Conservation (phyloP, 2,329 filamentous ascomycete genomes). For the Nannizzia gypsea region DNA sequence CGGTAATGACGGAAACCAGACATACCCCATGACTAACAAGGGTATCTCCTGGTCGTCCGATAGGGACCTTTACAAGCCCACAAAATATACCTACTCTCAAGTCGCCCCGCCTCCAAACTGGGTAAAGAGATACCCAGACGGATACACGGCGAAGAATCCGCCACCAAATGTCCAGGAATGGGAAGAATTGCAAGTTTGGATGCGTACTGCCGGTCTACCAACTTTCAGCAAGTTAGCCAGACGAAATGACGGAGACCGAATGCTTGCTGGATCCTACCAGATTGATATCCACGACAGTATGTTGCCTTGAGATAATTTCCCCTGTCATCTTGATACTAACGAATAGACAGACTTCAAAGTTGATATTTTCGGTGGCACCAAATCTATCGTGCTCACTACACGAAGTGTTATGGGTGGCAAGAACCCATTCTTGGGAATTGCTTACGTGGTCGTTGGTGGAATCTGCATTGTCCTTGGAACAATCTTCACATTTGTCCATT, state of each 20-base stretch:
- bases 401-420: constrained; percentile 86
- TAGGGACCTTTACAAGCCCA: constrained; percentile 61
- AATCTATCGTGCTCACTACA: constrained; percentile 80
- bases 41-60: constrained; percentile 84
- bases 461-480: constrained; percentile 81
- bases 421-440: constrained; percentile 92
- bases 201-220: constrained; percentile 89
- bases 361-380: constrained; percentile 67
- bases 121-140: constrained; percentile 55
- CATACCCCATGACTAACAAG: constrained; percentile 64
- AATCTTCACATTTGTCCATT: constrained; percentile 78
- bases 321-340: background rate
- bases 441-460: constrained; percentile 86
- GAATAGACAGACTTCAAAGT: constrained; percentile 61
- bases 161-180: constrained; percentile 63
- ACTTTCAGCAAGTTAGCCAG: constrained; percentile 88
- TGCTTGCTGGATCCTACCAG: constrained; percentile 62
- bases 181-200: constrained; percentile 94
- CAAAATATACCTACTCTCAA: constrained; percentile 51
- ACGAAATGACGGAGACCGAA: constrained; percentile 59
- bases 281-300: constrained; percentile 67
- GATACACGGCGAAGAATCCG: constrained; percentile 53
- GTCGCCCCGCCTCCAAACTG: constrained; percentile 83
- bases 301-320: constrained; percentile 26
- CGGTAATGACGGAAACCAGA: constrained; percentile 30